Percentiles rank a stretch among this genome's conserved stretches.
Evolutionary conservation across 129 eudicot species (phyloP).

Genomic region (Chrysanthemum lavandulifolium): DNA sequence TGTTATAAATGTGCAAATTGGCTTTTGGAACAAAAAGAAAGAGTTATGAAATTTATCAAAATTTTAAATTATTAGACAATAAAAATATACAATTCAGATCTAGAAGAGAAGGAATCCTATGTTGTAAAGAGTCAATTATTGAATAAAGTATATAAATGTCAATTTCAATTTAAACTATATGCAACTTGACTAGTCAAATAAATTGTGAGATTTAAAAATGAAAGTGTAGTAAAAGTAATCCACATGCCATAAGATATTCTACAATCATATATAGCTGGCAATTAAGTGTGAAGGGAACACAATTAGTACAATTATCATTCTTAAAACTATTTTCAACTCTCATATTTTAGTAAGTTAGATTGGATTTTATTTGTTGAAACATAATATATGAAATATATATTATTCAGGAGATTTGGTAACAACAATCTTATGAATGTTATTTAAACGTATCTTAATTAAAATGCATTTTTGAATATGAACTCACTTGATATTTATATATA

Average conservation of each 20-base stretch:
- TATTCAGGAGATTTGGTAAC: no score
- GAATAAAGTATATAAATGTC: slow-evolving; percentile 1
- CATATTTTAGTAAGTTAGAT: no score
- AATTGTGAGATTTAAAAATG: background rate
- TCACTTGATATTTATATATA: no score
- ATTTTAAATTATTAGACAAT: background rate
- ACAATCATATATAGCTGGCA: slow-evolving; percentile 22
- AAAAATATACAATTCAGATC: background rate
- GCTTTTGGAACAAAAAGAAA: no score
- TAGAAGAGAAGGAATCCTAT: background rate
- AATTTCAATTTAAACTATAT: background rate
- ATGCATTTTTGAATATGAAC: no score
- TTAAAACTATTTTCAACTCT: background rate
- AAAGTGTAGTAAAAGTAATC: background rate
- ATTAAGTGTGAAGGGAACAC: slow-evolving; percentile 17
- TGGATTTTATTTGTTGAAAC: no score
- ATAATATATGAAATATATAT: no score
- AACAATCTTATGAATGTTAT: no score
- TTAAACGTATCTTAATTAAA: no score
- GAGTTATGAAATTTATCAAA: no score
- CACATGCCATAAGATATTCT: slow-evolving; percentile 17
- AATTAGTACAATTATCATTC: background rate
- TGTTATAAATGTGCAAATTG: no score
- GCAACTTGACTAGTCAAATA: background rate
- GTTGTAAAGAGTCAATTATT: background rate